These are phyloP conservation scores for Aegilops speltoides DNA, from an alignment of 176 grass and related monocot genomes.

Conservation along the genomic window DNA sequence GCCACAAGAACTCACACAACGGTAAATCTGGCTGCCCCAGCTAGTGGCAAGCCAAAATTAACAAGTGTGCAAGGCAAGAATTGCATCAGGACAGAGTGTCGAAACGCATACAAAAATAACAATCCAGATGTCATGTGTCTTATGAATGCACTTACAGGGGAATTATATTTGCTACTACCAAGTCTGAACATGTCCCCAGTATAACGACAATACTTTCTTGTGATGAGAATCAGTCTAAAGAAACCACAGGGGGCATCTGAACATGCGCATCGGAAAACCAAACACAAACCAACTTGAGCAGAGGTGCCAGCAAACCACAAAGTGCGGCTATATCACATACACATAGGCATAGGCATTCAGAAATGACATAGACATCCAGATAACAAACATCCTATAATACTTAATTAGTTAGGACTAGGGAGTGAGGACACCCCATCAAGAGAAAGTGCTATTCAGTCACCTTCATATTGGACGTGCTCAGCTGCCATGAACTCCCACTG, in stretches of 20 bases:
- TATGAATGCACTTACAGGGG: too few relatives aligned
- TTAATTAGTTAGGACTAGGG: background rate
- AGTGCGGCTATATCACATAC: background rate
- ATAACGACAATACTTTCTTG: too few relatives aligned
- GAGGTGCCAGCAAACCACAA: background rate
- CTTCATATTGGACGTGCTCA: background rate
- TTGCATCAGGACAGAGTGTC: too few relatives aligned
- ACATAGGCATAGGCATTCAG: background rate
- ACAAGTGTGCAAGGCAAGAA: too few relatives aligned
- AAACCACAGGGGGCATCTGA: background rate
- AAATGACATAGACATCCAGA: background rate
- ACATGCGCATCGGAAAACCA: background rate
- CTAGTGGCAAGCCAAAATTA: too few relatives aligned
- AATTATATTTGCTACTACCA: too few relatives aligned
- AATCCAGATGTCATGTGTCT: too few relatives aligned
- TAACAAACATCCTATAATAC: background rate
- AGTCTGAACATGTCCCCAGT: too few relatives aligned
- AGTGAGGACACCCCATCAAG: background rate
- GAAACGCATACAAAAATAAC: too few relatives aligned
- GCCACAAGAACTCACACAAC: background rate
- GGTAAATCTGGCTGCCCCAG: too few relatives aligned
- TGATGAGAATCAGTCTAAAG: background rate
- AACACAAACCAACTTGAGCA: background rate
- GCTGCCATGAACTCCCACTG: background rate
- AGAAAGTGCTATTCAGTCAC: background rate